Evolutionary conservation across 202 grass and related monocot species (phyloP), one percentile per base, ranked within the genome.

Genomic region (Panicum hallii): DNA sequence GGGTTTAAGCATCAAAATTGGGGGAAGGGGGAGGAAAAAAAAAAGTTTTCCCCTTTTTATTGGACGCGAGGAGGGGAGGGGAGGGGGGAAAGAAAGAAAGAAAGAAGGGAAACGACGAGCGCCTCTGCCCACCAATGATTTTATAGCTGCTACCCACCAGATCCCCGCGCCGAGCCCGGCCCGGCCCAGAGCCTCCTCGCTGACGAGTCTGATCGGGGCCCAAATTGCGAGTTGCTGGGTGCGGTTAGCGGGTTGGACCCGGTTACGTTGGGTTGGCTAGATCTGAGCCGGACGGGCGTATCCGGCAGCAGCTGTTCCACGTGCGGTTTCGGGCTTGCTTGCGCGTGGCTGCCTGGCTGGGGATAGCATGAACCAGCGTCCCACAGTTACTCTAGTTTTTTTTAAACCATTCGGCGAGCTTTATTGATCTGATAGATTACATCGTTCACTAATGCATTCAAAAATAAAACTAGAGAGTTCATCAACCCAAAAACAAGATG

Each of bases 1-100:
- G 82, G 82, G 82, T 84, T 84, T 84, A 84, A 84, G 82, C 70
- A 84, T 76, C 61, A 75, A 84, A 84, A 41, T 62, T 23, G 69
- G 69, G 70, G 76, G 16, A 64, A n/a, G 16, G 5, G 52, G 30
- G 52, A 38, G 36, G 30, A 46, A 34, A 47, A 38, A 74, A 83
- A 83, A 48, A 50, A 0, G 26, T 69, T 44, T 30, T 10, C 67
- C 80, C 68, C 54, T 72, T 82, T 82, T 72, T 82, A 82, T 82
- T 72, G 80, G 80, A 72, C 67, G 67, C 67, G 54, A 72, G 36
- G 52, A 8, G 65, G 20, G 8, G 4, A 3, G 45, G 28, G 15
- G 15, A 26, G 32, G 32, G 32, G 32, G 2, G 26, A 26, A 26
- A 26, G 70, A 5, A 49, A 20, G 53, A 56, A n/a, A 56, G 53